These are phyloP conservation scores for Phaeodactylum tricornutum DNA, from an alignment of 108 stramenopile species.

Conservation along the genomic window DNA sequence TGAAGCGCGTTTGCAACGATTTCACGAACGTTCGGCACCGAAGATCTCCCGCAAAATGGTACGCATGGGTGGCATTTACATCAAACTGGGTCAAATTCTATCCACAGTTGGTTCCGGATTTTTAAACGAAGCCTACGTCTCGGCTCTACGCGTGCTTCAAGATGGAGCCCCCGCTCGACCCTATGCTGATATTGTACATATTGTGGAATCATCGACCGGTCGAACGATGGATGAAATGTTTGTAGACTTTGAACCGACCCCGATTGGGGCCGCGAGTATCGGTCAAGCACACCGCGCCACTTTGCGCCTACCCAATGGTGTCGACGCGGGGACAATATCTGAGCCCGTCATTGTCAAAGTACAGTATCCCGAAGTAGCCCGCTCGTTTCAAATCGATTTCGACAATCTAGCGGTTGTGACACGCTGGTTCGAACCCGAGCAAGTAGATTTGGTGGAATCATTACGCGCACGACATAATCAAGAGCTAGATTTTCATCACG, in stretches of 20 bases:
- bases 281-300: conserved; percentile 59
- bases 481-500: conserved; percentile 59
- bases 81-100: conserved; percentile 60
- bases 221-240: conserved; percentile 55
- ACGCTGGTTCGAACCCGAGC: conserved; percentile 47
- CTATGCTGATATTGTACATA: conserved; percentile 34
- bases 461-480: conserved; percentile 51
- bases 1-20: no score
- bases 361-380: conserved; percentile 52
- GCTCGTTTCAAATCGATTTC: conserved; percentile 50
- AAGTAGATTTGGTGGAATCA: conserved; percentile 53
- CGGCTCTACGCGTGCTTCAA: conserved; percentile 39
- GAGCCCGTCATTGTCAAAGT: conserved; percentile 59
- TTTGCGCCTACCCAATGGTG: conserved; percentile 11
- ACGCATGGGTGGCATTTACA: conserved; percentile 73
- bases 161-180: conserved; percentile 45
- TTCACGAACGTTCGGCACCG: no score
- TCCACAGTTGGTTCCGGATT: conserved; percentile 36
- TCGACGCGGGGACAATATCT: not conserved
- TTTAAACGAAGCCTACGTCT: conserved; percentile 36
- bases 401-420: conserved; percentile 68
- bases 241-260: conserved; percentile 33
- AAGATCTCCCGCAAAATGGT: no score
- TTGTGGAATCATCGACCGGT: conserved; percentile 32
- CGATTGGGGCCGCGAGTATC: conserved; percentile 56